Evolutionary conservation across 192 early-diverging fungal species (phyloP), one percentile per base, ranked within the genome.

Genomic region (Dimargaris verticillata): DNA sequence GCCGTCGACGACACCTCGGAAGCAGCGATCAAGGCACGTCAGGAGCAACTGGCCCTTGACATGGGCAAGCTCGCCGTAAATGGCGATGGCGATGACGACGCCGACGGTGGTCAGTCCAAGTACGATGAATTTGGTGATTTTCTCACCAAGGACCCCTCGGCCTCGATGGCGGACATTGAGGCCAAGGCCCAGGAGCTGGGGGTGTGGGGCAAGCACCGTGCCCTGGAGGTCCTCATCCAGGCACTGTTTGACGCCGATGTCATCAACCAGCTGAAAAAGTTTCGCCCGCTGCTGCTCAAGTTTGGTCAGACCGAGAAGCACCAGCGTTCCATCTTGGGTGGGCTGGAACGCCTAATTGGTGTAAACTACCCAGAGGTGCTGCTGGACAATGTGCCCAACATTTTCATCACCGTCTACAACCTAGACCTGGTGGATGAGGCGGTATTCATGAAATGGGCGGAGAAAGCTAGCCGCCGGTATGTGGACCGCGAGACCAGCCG

Each of bases 361-460:
- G 74, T 78, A 28, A 73, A 74, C 51, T 62, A 63, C 67, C 72
- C 65, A 57, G 80, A 76, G 60, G 65, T 63, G 60, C 68, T 82
- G 53, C 67, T 84, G 50, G 71, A 72, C 47, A 90, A 86, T 77
- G 78, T 78, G 14, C 76, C 88, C 17, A 66, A 79, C 51, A 83
- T 95, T 61, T 72, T 99, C 65, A 92, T 88, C 85, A 80, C 78
- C 7, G 78, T 97, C 49, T 97, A 92, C 68, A 85, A 96, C 62
- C 79, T 79, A 53, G 94, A 99, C 60, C 75, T 97, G 46, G 67
- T 97, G 61, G 90, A 91, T 25, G 95, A 97, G 77, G 91, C 93
- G 15, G 83, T 83, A 7, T 82, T 93, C 61, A 58, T 86, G 26
- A 83, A 84, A 62, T 99, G 95, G 95, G 85, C 83, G 55, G 90